These are phyloP conservation scores for Malassezia cuniculi DNA, from an alignment of 1,284 basidiomycete genomes.

Conservation along the genomic window DNA sequence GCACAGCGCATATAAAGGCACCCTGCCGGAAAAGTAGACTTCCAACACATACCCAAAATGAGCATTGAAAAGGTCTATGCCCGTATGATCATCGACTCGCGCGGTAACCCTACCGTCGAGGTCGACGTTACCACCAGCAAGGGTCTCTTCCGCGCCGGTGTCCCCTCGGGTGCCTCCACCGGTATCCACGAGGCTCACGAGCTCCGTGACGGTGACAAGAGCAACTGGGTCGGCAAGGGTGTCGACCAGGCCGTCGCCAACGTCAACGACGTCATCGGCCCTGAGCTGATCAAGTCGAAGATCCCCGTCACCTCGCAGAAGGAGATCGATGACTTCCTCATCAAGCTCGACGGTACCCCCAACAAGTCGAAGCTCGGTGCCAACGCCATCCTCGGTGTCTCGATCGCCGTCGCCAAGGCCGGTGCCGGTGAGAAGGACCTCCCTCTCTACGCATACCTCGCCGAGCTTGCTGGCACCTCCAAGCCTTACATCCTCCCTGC, in stretches of 20 bases:
- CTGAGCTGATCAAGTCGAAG: slow-evolving; percentile 72
- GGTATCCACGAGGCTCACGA: slow-evolving; percentile 98
- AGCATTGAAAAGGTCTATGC: slow-evolving; percentile 35
- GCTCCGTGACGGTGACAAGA: slow-evolving; percentile 91
- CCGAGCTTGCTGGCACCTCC: slow-evolving; percentile 83
- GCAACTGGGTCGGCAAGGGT: slow-evolving; percentile 76
- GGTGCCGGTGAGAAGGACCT: slow-evolving; percentile 61
- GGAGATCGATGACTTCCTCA: slow-evolving; percentile 93
- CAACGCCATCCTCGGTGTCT: slow-evolving; percentile 97
- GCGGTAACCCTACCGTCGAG: slow-evolving; percentile 45
- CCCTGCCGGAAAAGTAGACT: too few relatives aligned
- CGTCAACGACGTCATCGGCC: slow-evolving; percentile 83
- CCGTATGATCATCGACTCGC: slow-evolving; percentile 41
- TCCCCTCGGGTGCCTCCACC: slow-evolving; percentile 95
- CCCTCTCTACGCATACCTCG: slow-evolving; percentile 92
- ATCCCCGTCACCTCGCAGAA: slow-evolving; percentile 83
- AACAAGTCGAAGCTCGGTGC: slow-evolving; percentile 99
- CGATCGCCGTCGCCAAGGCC: slow-evolving; percentile 87
- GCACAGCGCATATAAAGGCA: too few relatives aligned
- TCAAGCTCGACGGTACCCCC: slow-evolving; percentile 90
- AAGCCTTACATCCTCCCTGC: slow-evolving; percentile 63
- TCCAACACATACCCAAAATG: slow-evolving; percentile 17
- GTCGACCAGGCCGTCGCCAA: slow-evolving; percentile 86
- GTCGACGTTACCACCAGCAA: slow-evolving; percentile 43
- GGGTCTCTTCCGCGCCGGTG: slow-evolving; percentile 83